Evolutionary conservation across 768 basidiomycete genomes (phyloP).

Genomic region (Pholiota molesta): DNA sequence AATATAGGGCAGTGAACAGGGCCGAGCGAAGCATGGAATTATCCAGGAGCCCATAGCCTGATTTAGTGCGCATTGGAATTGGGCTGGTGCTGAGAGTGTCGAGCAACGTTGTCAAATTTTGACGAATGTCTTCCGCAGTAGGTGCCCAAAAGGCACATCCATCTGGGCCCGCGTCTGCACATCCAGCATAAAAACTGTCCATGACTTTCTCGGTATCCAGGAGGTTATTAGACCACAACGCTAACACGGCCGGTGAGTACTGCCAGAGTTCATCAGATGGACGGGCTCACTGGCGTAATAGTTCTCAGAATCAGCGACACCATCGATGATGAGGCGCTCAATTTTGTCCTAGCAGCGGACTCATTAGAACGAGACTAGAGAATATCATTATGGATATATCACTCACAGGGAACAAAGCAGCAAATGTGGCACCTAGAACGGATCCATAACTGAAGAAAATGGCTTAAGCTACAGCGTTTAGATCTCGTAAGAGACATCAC

Average conservation of each 20-base stretch:
- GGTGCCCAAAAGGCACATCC: conserved; percentile 41
- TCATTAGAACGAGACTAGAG: neutral
- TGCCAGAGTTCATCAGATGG: neutral
- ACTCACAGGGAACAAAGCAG: conserved; percentile 36
- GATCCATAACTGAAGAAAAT: conserved; percentile 24
- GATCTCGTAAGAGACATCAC: neutral
- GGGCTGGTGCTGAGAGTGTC: conserved; percentile 32
- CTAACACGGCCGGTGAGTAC: conserved; percentile 18
- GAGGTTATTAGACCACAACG: conserved; percentile 37
- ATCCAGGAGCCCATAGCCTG: conserved; percentile 39
- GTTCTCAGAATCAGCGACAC: conserved; percentile 41
- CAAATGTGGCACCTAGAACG: conserved; percentile 32
- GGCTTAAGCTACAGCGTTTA: too few relatives aligned
- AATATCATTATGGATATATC: neutral
- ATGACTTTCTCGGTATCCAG: conserved; percentile 39
- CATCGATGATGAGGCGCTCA: conserved; percentile 35
- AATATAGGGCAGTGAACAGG: conserved; percentile 37
- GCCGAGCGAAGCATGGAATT: conserved; percentile 28
- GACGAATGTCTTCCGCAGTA: conserved; percentile 31
- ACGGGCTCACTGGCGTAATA: conserved; percentile 36
- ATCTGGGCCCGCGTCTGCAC: conserved; percentile 36
- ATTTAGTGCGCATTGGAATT: conserved; percentile 32
- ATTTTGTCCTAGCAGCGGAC: conserved; percentile 25
- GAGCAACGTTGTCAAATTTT: conserved; percentile 36
- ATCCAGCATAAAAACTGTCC: conserved; percentile 37